Conservation (phyloP, 257 asterid genomes). For the Agastache rugosa region DNA sequence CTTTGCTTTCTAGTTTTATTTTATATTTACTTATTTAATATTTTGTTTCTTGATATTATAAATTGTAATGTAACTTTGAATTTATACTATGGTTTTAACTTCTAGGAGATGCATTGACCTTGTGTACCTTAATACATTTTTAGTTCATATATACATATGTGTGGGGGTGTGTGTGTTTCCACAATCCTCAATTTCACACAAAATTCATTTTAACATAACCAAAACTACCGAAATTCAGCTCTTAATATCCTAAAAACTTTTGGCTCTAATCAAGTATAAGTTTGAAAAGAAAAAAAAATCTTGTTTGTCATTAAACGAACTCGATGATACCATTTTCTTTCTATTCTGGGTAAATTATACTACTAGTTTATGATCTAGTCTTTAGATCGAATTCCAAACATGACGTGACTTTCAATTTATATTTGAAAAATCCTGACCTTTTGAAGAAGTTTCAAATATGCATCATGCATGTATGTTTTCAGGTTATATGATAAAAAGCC, state of each 20-base stretch:
- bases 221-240: background rate
- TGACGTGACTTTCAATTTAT: no score
- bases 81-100: background rate
- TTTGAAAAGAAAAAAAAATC: background rate
- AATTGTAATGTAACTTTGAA: background rate
- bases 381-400: no score
- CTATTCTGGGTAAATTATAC: no score
- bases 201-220: no score
- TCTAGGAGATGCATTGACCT: slow-evolving; percentile 13
- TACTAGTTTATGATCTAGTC: no score
- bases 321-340: no score
- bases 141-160: background rate
- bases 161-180: background rate
- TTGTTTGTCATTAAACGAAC: background rate
- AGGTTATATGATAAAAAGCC: no score
- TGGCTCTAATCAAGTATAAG: no score
- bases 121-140: background rate
- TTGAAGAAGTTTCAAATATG: no score
- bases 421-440: no score
- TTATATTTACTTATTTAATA: background rate
- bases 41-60: slow-evolving; percentile 3
- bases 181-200: background rate
- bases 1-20: background rate
- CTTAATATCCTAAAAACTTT: background rate
- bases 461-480: no score